Percentiles rank a stretch among this genome's conserved stretches.
Conservation (phyloP, 129 eudicot species). For the Pseudognaphalium luteoalbum region DNA sequence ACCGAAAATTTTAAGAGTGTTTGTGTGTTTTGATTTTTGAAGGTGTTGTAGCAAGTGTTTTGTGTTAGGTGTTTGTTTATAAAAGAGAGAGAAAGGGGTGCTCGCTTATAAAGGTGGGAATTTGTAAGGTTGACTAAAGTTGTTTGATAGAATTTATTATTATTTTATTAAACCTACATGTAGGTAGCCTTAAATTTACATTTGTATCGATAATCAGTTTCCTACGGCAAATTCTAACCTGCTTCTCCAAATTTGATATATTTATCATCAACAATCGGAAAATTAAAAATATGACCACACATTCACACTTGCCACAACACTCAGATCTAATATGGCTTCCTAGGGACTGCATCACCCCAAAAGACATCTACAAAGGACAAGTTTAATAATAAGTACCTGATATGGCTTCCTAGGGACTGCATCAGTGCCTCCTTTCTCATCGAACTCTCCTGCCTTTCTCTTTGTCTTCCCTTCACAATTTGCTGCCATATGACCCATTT, state of each 20-base stretch:
- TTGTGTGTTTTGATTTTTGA: neutral
- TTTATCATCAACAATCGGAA: neutral
- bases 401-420: conserved; percentile 75
- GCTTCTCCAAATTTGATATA: neutral
- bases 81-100: no score
- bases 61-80: no score
- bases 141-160: neutral
- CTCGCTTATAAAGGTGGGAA: no score
- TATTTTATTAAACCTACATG: no score
- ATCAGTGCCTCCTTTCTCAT: conserved; percentile 69
- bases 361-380: neutral
- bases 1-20: neutral
- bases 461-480: conserved; percentile 84
- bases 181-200: no score
- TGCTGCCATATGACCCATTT: conserved; percentile 86
- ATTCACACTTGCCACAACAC: no score
- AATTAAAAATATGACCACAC: neutral
- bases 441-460: conserved; percentile 89
- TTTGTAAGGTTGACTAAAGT: no score
- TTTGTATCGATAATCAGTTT: no score
- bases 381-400: conserved; percentile 52
- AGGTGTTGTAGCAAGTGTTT: neutral
- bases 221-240: neutral
- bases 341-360: no score
- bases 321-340: neutral